phyloP scores from a whole-genome alignment of 2,329 filamentous ascomycete species.

The Aspergillus novofumigatus region DNA sequence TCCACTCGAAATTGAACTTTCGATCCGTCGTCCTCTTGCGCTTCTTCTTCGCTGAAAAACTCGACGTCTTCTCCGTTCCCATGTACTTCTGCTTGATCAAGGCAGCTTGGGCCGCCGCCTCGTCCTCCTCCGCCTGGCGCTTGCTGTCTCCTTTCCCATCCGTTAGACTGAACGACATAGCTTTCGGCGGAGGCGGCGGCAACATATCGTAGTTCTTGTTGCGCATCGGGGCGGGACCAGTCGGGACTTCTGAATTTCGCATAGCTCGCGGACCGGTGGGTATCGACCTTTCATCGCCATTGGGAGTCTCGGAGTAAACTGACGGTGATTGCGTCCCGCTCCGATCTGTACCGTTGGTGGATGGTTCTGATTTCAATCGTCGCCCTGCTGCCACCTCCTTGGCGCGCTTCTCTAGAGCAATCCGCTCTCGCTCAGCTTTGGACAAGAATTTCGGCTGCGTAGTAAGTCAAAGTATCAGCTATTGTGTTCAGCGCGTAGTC shows the following conservation, averaged over 20 bases:
- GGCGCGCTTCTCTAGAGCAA: slow-evolving; percentile 72
- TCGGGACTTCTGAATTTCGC: slow-evolving; percentile 52
- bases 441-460: slow-evolving; percentile 73
- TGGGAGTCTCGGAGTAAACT: slow-evolving; percentile 15
- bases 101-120: slow-evolving; percentile 64
- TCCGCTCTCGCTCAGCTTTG: slow-evolving; percentile 73
- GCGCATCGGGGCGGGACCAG: slow-evolving; percentile 65
- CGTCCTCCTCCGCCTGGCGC: slow-evolving; percentile 49
- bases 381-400: slow-evolving; percentile 66
- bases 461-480: slow-evolving; percentile 15
- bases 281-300: slow-evolving; percentile 37
- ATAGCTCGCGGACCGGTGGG: slow-evolving; percentile 71
- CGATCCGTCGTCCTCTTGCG: slow-evolving; percentile 85
- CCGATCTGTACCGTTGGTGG: slow-evolving; percentile 20
- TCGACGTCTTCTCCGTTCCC: slow-evolving; percentile 84
- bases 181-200: slow-evolving; percentile 44
- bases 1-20: slow-evolving; percentile 99
- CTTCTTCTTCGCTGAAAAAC: slow-evolving; percentile 94
- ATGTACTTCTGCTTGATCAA: slow-evolving; percentile 80
- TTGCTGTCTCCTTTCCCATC: slow-evolving; percentile 41
- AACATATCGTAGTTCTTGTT: slow-evolving; percentile 51
- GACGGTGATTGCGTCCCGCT: slow-evolving; percentile 20
- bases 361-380: slow-evolving; percentile 44
- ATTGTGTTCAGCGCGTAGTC: background rate
- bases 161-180: slow-evolving; percentile 21